These are phyloP conservation scores for Clavaria fumosa DNA, from an alignment of 768 basidiomycete genomes.

Conservation along the genomic window DNA sequence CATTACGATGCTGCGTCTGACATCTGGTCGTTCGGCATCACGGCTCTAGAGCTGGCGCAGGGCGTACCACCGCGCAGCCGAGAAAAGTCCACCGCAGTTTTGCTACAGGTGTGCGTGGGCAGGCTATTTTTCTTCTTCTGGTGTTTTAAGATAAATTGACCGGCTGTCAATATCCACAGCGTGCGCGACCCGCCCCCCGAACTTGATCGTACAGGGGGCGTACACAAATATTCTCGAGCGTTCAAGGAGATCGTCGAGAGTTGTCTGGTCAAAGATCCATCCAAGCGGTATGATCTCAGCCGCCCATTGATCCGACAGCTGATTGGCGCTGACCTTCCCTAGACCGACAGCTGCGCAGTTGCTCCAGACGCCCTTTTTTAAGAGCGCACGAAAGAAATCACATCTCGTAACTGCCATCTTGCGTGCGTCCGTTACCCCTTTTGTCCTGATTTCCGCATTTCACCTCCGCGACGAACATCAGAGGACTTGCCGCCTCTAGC, in stretches of 20 bases:
- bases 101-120: conserved; percentile 49
- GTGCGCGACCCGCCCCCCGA: conserved; percentile 68
- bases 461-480: conserved; percentile 12
- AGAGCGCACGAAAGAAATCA: conserved; percentile 56
- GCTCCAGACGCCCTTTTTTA: conserved; percentile 70
- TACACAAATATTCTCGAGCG: conserved; percentile 58
- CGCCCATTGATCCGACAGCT: background rate
- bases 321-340: conserved; percentile 1
- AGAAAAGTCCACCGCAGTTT: conserved; percentile 55
- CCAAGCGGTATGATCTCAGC: conserved; percentile 37
- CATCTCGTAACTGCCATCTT: conserved; percentile 69
- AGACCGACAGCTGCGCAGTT: conserved; percentile 70
- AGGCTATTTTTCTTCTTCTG: background rate
- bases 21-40: conserved; percentile 95
- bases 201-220: conserved; percentile 56
- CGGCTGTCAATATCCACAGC: conserved; percentile 19
- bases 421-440: conserved; percentile 22
- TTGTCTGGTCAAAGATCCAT: conserved; percentile 77
- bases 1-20: conserved; percentile 80
- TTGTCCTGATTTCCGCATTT: background rate
- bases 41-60: conserved; percentile 78
- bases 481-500: conserved; percentile 60
- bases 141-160: conserved; percentile 2
- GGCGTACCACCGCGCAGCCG: conserved; percentile 78
- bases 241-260: conserved; percentile 75